Base-by-base conservation (phyloP, 208 protist genomes). In the Acanthamoeba healyi region DNA sequence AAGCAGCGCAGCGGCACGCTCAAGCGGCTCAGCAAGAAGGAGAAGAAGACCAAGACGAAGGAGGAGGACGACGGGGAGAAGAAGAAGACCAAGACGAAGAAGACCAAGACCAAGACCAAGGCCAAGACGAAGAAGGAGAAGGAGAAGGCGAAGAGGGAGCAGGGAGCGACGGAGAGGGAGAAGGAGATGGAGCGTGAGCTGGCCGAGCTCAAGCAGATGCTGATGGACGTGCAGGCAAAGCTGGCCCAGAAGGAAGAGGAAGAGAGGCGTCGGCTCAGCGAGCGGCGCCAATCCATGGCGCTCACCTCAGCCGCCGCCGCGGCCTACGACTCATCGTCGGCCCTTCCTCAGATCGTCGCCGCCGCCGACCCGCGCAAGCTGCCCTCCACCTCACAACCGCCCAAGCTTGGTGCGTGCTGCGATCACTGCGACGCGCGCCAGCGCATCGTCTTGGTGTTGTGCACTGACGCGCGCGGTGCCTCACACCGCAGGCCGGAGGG, bases 321-420 rank as follows among this genome's bases (percentile, higher is more conserved):
- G 26, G 58, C 58, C 58, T 5, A 26, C 54, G 54, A 22, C 22
- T 15, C 54, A 3, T 61, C 54, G 12, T 61, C 54, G 7, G n/a
- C 58, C n/a, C 4, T 56, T 19, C 49, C 49, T 1, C 49, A 56
- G 49, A 17, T 26, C 22, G 54, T 24, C 4, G 26, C 32, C 26
- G 58, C 58, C 5, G 58, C 58, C 58, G 58, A 65, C 58, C 58
- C 58, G 58, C 58, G 58, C 58, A 65, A 65, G 58, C 58, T 65
- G 58, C 26, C 58, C 58, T 65, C 58, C 26, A 32, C 58, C n/a
- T 65, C 58, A 17, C 26, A 1, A 7, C 26, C 58, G 58, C 58
- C 58, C n/a, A 26, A 32, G 4, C 58, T 65, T 26, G 58, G 58
- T 65, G 58, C 58, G 58, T 12, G 58, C 14, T 1, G 44, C 12